Evolutionary conservation across 2,329 filamentous ascomycete genomes (phyloP).

Genomic region (Aspergillus glaucus): DNA sequence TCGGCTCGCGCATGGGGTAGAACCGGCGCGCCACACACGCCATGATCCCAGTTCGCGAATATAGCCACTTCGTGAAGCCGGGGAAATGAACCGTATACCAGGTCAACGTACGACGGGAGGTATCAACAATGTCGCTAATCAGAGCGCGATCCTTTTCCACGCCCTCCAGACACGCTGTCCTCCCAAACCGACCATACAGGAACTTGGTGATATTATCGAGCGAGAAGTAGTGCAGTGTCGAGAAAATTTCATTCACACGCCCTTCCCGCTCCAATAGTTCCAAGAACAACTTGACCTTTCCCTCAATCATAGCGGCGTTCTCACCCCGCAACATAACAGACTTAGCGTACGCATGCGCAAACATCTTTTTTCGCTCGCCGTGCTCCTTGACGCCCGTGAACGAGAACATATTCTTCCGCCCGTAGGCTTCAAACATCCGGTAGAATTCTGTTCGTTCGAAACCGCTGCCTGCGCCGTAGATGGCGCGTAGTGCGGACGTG

Average conservation of each 20-base stretch:
- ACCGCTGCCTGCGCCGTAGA: slow-evolving; percentile 49
- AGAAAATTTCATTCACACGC: slow-evolving; percentile 41
- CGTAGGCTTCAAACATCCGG: slow-evolving; percentile 51
- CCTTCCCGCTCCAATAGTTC: slow-evolving; percentile 35
- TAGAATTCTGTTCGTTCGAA: slow-evolving; percentile 50
- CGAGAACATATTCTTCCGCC: slow-evolving; percentile 48
- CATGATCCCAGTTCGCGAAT: slow-evolving; percentile 34
- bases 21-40: slow-evolving; percentile 33
- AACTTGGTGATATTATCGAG: slow-evolving; percentile 50
- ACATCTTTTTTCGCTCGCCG: slow-evolving; percentile 46
- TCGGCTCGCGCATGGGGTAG: slow-evolving; percentile 46
- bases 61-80: slow-evolving; percentile 44
- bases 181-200: slow-evolving; percentile 43
- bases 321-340: slow-evolving; percentile 34
- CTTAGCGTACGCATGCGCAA: slow-evolving; percentile 51
- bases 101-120: slow-evolving; percentile 38
- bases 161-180: slow-evolving; percentile 40
- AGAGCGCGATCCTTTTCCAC: slow-evolving; percentile 33
- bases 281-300: slow-evolving; percentile 39
- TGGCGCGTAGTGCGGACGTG: slow-evolving; percentile 43
- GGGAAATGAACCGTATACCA: slow-evolving; percentile 48
- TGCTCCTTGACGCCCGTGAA: slow-evolving; percentile 42
- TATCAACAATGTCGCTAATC: slow-evolving; percentile 46
- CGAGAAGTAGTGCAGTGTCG: slow-evolving; percentile 48
- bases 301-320: slow-evolving; percentile 30